Evolutionary conservation across 306 rosid species (phyloP), one percentile per base, ranked within the genome.

Genomic region (Vigna angularis): DNA sequence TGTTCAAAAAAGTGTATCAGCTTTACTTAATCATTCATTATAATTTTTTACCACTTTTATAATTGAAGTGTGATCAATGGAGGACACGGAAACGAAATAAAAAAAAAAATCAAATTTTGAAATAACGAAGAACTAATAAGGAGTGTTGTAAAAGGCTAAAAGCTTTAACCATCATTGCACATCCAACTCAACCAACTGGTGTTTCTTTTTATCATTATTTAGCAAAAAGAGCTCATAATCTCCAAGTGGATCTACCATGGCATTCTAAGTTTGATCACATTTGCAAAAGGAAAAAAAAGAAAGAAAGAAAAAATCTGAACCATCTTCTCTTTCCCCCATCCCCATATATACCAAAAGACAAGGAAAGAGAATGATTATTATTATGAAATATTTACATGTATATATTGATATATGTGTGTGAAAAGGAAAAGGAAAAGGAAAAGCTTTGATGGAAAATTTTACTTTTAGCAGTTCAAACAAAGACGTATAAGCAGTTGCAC

Each of bases 191-290:
- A 57, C 40, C 82, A 55, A 55, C 70, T 42, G 28, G 58, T 51
- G 73, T 83, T 83, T 83, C 89, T 83, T 86, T 86, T 77, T 77
- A 86, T 80, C 89, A 80, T 71, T 77, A 63, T 83, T 80, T 26
- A 82, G 78, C 74, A 85, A 79, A 83, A 86, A 76, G 73, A 77
- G 77, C 74, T 59, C 45, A 70, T 44, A 69, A 69, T 86, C 87
- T 79, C 78, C 40, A 72, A 24, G 63, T 76, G 78, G 70, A 79
- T 70, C 82, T 79, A 72, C 80, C 76, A 66, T 61, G 64, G 75
- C 32, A 50, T 79, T 79, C 80, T 63, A 74, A 74, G 78, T 44
- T 69, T 75, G 51, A 79, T 74, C 53, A 69, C 53, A 15, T 50
- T 69, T 67, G 52, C 18, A 74, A 59, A 68, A 59, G 76, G 40